phyloP scores from a whole-genome alignment of 495 filamentous ascomycete species.

The Amorphotheca resinae region DNA sequence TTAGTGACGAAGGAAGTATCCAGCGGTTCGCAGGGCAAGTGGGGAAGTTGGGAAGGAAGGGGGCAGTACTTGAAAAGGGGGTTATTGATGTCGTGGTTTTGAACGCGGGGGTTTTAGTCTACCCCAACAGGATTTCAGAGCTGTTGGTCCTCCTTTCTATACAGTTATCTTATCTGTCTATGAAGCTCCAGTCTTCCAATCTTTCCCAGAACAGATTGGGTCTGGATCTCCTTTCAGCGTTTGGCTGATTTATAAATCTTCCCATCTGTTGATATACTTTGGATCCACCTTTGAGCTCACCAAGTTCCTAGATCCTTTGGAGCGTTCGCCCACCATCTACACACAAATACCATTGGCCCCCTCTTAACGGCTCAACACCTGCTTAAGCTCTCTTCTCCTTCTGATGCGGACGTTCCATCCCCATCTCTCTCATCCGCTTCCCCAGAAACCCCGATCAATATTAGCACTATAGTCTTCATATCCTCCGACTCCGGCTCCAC shows the following conservation, averaged over 20 bases:
- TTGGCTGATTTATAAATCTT: too few relatives aligned
- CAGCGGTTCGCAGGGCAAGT: constrained; percentile 24
- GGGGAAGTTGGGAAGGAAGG: constrained; percentile 16
- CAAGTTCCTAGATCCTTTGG: constrained; percentile 36
- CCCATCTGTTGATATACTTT: too few relatives aligned
- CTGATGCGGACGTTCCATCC: constrained; percentile 32
- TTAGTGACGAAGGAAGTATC: constrained; percentile 38
- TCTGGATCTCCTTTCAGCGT: too few relatives aligned
- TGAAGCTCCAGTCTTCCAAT: too few relatives aligned
- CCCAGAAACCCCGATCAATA: constrained; percentile 2
- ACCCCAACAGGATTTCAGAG: constrained; percentile 44
- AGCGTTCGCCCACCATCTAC: constrained; percentile 39
- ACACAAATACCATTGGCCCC: constrained; percentile 45
- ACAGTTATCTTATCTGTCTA: not conserved
- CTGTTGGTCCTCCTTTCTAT: constrained; percentile 26
- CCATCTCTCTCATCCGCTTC: constrained; percentile 13
- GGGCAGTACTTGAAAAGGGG: constrained; percentile 19
- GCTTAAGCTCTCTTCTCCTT: constrained; percentile 28
- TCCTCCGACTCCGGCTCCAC: constrained; percentile 17
- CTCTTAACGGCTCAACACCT: constrained; percentile 42
- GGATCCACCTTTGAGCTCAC: too few relatives aligned
- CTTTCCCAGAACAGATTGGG: too few relatives aligned
- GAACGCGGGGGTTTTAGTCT: constrained; percentile 45
- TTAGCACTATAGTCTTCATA: constrained; percentile 16
- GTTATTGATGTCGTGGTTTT: constrained; percentile 39